Base-by-base conservation (phyloP, 2,329 filamentous ascomycete genomes). In the Monosporascus sp. region DNA sequence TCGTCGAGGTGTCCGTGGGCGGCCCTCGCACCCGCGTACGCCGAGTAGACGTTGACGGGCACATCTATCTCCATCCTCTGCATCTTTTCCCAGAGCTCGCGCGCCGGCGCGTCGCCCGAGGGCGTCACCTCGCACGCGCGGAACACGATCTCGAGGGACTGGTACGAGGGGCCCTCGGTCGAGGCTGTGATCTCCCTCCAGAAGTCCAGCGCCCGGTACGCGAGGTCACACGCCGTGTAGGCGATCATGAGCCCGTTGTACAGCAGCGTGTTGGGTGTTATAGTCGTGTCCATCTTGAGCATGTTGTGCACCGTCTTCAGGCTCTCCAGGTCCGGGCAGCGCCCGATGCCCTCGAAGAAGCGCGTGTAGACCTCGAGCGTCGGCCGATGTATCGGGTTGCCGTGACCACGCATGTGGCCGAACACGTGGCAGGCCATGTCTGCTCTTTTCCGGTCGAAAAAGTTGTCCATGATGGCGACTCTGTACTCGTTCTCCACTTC, bases 391-490 rank as follows among this genome's bases (percentile, higher is more conserved):
- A 74, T 72, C 3, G 73, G 72, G 53, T 85, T 82, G 24, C 80
- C 77, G 58, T 91, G 86, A 49, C 87, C 80, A n/a, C 91, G 88
- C 92, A 97, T 97, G 67, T 97, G 90, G 15, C 89, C 89, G 70
- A 99, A 97, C 36, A 96, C 84, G 56, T 91, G 80, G 47, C 84
- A 84, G 3, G 89, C 92, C 80, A 97, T 91, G 63, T 97, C 92
- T 14, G 89, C 79, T 11, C 91, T 84, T 27, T 82, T 79, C 39
- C 90, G 85, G 7, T 78, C 73, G 65, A 95, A 96, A 71, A 97
- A 97, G 22, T 81, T 77, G 22, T 85, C 79, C 89, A 99, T 96
- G 45, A 97, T 76, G 25, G 77, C 70, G 15, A 85, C 83, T 9
- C 93, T 86, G 48, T 81, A 76, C 2, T 78, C 74, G 6, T 83